Evolutionary conservation across 2,329 filamentous ascomycete genomes (phyloP), one percentile per base, ranked within the genome.

Genomic region (Colletotrichum lentis): DNA sequence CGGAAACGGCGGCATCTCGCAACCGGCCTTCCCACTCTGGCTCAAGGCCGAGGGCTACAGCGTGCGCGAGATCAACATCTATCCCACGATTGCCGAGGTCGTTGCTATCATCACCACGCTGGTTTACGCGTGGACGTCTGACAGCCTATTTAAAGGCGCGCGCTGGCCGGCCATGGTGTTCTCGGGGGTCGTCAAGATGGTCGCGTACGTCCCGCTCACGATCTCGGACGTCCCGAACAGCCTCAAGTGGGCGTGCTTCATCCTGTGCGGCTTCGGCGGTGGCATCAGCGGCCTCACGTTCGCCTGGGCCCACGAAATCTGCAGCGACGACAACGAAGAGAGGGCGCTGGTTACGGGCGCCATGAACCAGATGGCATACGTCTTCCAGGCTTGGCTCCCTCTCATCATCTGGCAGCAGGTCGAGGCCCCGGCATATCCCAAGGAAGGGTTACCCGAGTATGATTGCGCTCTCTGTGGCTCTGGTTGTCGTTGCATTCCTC

Each of bases 301-400:
- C 37, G 59, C 64, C 81, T 67, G 64, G 64, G 64, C 64, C 11
- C 59, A 63, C 37, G 64, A 67, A 12, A 67, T 67, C 10, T 63
- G 59, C 47, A 67, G 64, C n/a, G 64, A 59, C 8, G 61, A 64
- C 20, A 67, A 64, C 31, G 64, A 67, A 18, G 64, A 67, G 46
- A 46, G 64, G 12, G 64, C 64, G 12, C 31, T 67, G 37, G 64
- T 67, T 3, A 67, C 64, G 3, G 64, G 64, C 5, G 64, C 64
- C n/a, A 67, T 67, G 64, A 67, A 67, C 31, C 64, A 67, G 55
- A 67, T 67, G 64, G 64, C 64, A 1, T 67, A 63, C 86, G 72
- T 86, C 82, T 0, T 84, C 83, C 0, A 87, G 84, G 85, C 83
- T 0, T 88, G 85, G 85, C 87, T 84, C 2, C 82, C 81, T 3